Evolutionary conservation across 1,139 yeast species (phyloP), one percentile per base, ranked within the genome.

Genomic region (Scheffersomyces parashehatae): DNA sequence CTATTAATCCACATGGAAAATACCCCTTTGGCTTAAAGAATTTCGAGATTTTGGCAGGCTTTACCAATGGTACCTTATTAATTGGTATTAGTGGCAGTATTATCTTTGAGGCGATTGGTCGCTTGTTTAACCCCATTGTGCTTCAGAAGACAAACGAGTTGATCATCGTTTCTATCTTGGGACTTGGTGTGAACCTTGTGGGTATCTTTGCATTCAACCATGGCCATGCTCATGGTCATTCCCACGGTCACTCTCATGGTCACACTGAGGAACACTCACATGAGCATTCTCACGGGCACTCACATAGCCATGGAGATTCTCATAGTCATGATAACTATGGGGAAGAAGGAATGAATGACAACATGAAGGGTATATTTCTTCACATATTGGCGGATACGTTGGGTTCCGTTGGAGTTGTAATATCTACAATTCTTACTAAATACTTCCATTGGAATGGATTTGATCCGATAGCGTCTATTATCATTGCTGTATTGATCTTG

Each of bases 161-260:
- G 54, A 70, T 95, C 29, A 77, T 91, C 13, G 99, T 93, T 3
- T 88, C 97, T 29, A 66, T 82, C 2, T 64, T 91, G 43, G 99
- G 99, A 0, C 71, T 95, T 38, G 62, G 88, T 42, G 99, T 95
- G 16, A 95, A 95, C 59, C 62, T 93, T 43, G 89, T 93, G 28
- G 99, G 99, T 2, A 85, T 95, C 3, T 86, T 90, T 67, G 97
- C 97, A 0, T 93, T 95, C 50, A 90, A 88, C 56, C 98, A 91
- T 62, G 91, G 88, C 1, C 70, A 65, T 45, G 60, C 59, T 1
- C 72, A 66, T 45, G 52, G 59, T 0, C 73, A 68, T 39, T 59
- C 64, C 6, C 80, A 74, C 45, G 58, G 65, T 1, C 73, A 68
- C 44, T 39, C 58, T 2, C 70, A 65, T 40, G 72, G 73, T 4